Evolutionary conservation across 1,284 basidiomycete genomes (phyloP).

Genomic region (Rhodotorula sp.): DNA sequence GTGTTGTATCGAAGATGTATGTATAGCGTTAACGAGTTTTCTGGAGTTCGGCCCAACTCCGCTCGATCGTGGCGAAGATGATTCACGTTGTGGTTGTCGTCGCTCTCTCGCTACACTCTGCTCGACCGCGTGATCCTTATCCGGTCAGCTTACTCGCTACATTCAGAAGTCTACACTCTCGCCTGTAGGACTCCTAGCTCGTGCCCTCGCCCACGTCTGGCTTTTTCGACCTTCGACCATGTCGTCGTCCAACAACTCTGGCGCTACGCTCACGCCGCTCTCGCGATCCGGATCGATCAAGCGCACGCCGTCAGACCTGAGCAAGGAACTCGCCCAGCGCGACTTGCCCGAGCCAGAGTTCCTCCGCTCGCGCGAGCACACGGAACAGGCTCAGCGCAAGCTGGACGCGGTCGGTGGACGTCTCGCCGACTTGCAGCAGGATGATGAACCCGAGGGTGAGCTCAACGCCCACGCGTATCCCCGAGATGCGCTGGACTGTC

Average conservation of each 20-base stretch:
- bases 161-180: no score
- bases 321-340: conserved; percentile 35
- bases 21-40: no score
- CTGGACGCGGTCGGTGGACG: conserved; percentile 20
- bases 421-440: conserved; percentile 18
- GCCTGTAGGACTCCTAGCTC: no score
- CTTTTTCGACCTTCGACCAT: background rate
- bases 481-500: background rate
- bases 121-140: no score
- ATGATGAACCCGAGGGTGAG: conserved; percentile 39
- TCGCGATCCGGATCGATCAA: conserved; percentile 31
- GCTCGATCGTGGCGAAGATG: no score
- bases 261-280: conserved; percentile 5
- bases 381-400: conserved; percentile 15
- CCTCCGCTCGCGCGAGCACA: conserved; percentile 31
- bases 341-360: conserved; percentile 42
- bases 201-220: no score
- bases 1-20: no score
- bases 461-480: background rate
- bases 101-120: no score
- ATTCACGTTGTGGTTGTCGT: no score
- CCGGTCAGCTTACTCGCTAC: no score
- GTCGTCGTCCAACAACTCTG: conserved; percentile 2
- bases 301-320: conserved; percentile 40
- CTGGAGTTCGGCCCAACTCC: no score